Evolutionary conservation across 2,329 filamentous ascomycete genomes (phyloP).

Genomic region (Paramyrothecium sp.): DNA sequence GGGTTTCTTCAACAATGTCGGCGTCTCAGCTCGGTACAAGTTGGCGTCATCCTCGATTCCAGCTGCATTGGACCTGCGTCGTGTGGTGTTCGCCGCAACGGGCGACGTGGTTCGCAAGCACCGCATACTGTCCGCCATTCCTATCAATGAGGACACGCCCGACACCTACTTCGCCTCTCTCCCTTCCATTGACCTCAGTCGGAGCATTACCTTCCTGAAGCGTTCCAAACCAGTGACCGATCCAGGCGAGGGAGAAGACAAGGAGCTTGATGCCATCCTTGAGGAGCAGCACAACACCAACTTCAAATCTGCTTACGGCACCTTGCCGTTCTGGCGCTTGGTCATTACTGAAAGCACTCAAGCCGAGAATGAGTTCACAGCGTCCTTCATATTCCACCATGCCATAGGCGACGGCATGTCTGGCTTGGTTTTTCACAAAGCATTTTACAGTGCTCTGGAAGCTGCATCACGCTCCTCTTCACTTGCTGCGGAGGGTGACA

Average conservation of each 20-base stretch:
- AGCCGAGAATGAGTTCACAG: conserved; percentile 32
- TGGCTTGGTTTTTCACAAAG: conserved; percentile 40
- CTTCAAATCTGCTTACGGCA: conserved; percentile 28
- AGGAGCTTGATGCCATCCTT: conserved; percentile 38
- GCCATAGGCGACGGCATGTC: conserved; percentile 44
- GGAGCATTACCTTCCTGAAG: conserved; percentile 31
- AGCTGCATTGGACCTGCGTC: conserved; percentile 18
- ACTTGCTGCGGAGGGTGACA: too few relatives aligned
- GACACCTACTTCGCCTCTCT: conserved; percentile 42
- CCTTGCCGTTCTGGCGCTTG: conserved; percentile 42
- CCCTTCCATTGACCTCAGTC: conserved; percentile 36
- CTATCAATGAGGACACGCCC: conserved; percentile 34
- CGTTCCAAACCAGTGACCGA: conserved; percentile 12
- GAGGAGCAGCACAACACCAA: conserved; percentile 35
- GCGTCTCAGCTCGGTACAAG: conserved; percentile 34
- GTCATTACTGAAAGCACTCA: conserved; percentile 29
- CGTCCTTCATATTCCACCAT: conserved; percentile 45
- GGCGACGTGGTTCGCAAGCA: conserved; percentile 34
- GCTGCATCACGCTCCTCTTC: neutral
- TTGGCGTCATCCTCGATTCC: conserved; percentile 20
- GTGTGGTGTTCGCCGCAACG: conserved; percentile 32
- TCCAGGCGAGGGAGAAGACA: conserved; percentile 24
- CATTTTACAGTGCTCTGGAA: conserved; percentile 34
- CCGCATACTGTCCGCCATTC: conserved; percentile 39
- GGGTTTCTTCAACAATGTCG: conserved; percentile 41